Evolutionary conservation across 73 alveolate genomes (phyloP), one percentile per base, ranked within the genome.

Genomic region (Paramecium primaurelia): DNA sequence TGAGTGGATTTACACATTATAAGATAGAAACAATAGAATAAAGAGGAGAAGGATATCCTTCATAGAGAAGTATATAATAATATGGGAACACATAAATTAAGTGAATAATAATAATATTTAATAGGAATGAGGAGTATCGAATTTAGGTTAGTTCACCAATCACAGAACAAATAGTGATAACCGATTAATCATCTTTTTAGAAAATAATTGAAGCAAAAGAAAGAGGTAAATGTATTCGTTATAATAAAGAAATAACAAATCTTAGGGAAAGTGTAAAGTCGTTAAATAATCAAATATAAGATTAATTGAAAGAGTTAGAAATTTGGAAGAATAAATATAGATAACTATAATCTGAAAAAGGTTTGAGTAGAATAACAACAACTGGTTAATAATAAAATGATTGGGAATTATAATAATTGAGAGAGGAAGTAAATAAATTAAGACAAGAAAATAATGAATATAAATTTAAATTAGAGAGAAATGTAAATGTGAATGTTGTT

Each of bases 251-350:
- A 42, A 80, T 80, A 42, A 47, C 49, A 47, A 80, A 80, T 80
- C 38, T 45, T 3, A 42, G 75, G 14, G 91, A 80, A n/a, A 42
- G 64, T 36, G 75, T 80, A 22, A 80, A 47, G 2, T 80, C 91
- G 22, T 47, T 80, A 28, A 80, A 80, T 12, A 80, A 80, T 80
- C 58, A 80, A 47, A 80, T 80, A 25, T 40, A 40, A 30, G 91
- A 80, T n/a, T 80, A 80, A 8, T 26, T 80, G 28, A 80, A 49
- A 8, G 91, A 80, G 36, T 44, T 80, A 16, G 91, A 80, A n/a
- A 14, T 32, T 12, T 80, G 91, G 91, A 80, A 47, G 49, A 42
- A 49, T 22, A 80, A 80, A 47, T 80, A 22, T 14, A 22, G 38
- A 64, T 22, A 45, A 26, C 91, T 80, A 3, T 18, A 42, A 80